These are phyloP conservation scores for Chlorella ohadii DNA, from an alignment of 139 green algal genomes.

Conservation along the genomic window DNA sequence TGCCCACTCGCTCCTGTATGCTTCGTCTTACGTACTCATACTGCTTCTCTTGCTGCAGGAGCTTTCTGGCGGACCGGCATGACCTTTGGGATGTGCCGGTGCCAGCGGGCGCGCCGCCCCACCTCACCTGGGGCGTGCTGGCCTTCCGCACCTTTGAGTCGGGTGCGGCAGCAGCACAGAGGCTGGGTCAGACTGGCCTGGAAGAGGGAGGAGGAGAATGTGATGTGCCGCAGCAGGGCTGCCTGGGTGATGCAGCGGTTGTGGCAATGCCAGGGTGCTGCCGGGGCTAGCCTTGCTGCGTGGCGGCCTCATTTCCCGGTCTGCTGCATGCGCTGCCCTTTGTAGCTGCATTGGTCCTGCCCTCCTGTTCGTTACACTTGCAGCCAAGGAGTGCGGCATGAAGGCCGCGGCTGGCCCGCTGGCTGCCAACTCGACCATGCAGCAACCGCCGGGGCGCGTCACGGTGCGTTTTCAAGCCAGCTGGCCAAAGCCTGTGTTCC, in stretches of 20 bases:
- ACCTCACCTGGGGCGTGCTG: constrained; percentile 21
- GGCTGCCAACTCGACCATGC: neutral
- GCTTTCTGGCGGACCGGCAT: constrained; percentile 21
- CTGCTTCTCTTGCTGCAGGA: neutral
- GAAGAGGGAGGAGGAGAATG: too few species aligned
- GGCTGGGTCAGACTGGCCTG: neutral
- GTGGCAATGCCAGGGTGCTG: neutral
- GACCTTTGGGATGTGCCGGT: neutral
- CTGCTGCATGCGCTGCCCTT: neutral
- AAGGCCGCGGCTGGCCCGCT: neutral
- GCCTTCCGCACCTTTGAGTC: neutral
- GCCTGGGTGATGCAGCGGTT: too few species aligned
- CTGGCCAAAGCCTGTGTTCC: too few species aligned
- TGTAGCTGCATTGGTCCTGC: neutral
- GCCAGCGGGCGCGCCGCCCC: neutral
- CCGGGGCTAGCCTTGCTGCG: too few species aligned
- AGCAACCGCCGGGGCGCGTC: neutral
- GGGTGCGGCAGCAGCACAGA: neutral
- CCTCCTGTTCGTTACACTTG: neutral
- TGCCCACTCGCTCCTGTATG: too few species aligned
- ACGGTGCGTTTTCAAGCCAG: neutral
- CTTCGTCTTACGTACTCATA: too few species aligned
- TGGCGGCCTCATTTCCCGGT: neutral
- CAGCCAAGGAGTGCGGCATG: constrained; percentile 26
- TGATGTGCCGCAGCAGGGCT: too few species aligned